These are phyloP conservation scores for Reticulascus tulasneorum DNA, from an alignment of 2,329 filamentous ascomycete species.

Conservation along the genomic window DNA sequence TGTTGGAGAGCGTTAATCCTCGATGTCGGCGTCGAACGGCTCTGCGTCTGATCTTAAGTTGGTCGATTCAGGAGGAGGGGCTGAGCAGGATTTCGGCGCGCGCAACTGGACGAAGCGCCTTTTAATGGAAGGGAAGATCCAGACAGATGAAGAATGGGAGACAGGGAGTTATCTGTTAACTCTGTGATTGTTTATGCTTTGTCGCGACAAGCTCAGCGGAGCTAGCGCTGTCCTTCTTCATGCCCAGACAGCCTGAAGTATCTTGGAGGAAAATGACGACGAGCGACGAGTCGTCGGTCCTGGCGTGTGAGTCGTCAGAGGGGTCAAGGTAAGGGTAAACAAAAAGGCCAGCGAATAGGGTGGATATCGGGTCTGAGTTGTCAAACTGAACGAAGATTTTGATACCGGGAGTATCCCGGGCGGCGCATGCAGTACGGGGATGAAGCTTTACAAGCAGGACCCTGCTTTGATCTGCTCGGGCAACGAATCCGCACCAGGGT, in stretches of 20 bases:
- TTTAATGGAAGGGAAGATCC: conserved; percentile 13
- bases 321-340: conserved; percentile 16
- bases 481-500: conserved; percentile 38
- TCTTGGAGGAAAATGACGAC: conserved; percentile 13
- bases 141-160: conserved; percentile 10
- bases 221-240: conserved; percentile 13
- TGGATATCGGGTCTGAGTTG: conserved; percentile 29
- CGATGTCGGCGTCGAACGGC: conserved; percentile 12
- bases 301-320: conserved; percentile 14
- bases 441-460: conserved; percentile 36
- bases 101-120: conserved; percentile 13
- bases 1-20: conserved; percentile 11
- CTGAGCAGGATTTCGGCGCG: conserved; percentile 12
- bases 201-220: conserved; percentile 15
- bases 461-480: conserved; percentile 34
- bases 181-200: no score
- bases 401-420: conserved; percentile 38
- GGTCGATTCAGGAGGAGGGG: conserved; percentile 12
- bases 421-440: conserved; percentile 29
- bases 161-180: conserved; percentile 14
- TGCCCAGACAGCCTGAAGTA: conserved; percentile 15
- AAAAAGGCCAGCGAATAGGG: conserved; percentile 18
- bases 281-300: conserved; percentile 14
- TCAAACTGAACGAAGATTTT: conserved; percentile 31
- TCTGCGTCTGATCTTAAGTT: conserved; percentile 15